Conservation (phyloP, 78 protist species). For the Emiliania huxleyi region DNA sequence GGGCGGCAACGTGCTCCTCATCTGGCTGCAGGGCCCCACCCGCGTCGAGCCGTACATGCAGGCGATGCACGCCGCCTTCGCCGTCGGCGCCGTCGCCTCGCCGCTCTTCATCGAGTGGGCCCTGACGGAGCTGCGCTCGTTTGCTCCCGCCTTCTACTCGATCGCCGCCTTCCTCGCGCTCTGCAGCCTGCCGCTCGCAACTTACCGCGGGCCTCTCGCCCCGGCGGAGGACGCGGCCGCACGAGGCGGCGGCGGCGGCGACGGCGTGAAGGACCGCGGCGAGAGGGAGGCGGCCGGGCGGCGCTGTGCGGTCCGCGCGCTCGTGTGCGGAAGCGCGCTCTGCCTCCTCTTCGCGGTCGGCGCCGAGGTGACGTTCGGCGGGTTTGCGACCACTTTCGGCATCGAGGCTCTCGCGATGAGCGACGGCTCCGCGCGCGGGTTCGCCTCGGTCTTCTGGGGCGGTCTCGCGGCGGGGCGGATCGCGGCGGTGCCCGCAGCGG, state of each 20-base stretch:
- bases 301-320: too few relatives aligned
- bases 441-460: background rate
- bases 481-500: background rate
- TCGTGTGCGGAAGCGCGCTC: too few relatives aligned
- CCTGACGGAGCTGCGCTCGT: too few relatives aligned
- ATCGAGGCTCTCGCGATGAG: background rate
- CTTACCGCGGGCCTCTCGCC: background rate
- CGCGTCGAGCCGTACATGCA: conserved; percentile 19
- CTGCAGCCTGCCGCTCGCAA: background rate
- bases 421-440: background rate
- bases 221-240: too few relatives aligned
- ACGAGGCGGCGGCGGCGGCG: too few relatives aligned
- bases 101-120: too few relatives aligned
- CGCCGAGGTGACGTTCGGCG: background rate
- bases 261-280: too few relatives aligned
- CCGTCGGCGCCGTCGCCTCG: too few relatives aligned
- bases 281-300: too few relatives aligned
- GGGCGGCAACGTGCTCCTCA: background rate
- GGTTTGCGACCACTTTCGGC: background rate
- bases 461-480: background rate
- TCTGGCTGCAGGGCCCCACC: background rate
- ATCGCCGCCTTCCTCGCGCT: too few relatives aligned
- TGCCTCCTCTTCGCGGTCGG: background rate
- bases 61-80: too few relatives aligned
- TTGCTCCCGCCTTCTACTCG: too few relatives aligned